These are phyloP conservation scores for Amanita pallidorosea DNA, from an alignment of 768 basidiomycete genomes.

Conservation along the genomic window DNA sequence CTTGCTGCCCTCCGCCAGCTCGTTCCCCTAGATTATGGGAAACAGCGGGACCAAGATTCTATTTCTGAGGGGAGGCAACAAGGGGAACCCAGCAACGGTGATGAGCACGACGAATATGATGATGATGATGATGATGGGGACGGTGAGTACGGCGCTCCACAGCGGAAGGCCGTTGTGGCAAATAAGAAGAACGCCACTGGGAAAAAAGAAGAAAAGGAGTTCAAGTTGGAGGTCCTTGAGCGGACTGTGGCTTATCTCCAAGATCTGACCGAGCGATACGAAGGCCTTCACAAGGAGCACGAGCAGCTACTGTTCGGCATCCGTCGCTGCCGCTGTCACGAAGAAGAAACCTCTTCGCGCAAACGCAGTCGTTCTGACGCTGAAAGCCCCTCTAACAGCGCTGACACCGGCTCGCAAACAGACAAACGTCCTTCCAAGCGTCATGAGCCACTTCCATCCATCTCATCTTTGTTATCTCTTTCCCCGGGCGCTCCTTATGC, in stretches of 20 bases:
- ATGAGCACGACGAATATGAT: slow-evolving; percentile 27
- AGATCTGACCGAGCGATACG: slow-evolving; percentile 51
- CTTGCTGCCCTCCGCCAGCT: slow-evolving; percentile 66
- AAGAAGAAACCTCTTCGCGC: slow-evolving; percentile 11
- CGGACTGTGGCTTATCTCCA: slow-evolving; percentile 73
- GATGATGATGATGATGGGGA: slow-evolving; percentile 26
- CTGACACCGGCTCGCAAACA: not conserved
- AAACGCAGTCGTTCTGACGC: not conserved
- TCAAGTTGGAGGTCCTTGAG: slow-evolving; percentile 86
- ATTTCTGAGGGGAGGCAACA: too few relatives aligned
- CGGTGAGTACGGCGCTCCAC: slow-evolving; percentile 18
- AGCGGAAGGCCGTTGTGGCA: slow-evolving; percentile 13
- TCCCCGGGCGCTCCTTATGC: slow-evolving; percentile 20
- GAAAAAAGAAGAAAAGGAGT: slow-evolving; percentile 68
- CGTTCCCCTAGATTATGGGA: slow-evolving; percentile 52
- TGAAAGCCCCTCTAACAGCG: slow-evolving; percentile 1
- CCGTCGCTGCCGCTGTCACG: slow-evolving; percentile 17
- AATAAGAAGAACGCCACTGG: slow-evolving; percentile 22
- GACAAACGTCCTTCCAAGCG: slow-evolving; percentile 9
- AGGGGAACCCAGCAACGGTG: slow-evolving; percentile 10
- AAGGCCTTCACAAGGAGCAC: slow-evolving; percentile 18
- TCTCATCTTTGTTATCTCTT: slow-evolving; percentile 55
- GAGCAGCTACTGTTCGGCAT: not conserved
- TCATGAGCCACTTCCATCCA: slow-evolving; percentile 44
- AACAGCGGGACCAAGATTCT: slow-evolving; percentile 7